These are phyloP conservation scores for Aspergillus nanangensis DNA, from an alignment of 495 filamentous ascomycete genomes.

Conservation along the genomic window DNA sequence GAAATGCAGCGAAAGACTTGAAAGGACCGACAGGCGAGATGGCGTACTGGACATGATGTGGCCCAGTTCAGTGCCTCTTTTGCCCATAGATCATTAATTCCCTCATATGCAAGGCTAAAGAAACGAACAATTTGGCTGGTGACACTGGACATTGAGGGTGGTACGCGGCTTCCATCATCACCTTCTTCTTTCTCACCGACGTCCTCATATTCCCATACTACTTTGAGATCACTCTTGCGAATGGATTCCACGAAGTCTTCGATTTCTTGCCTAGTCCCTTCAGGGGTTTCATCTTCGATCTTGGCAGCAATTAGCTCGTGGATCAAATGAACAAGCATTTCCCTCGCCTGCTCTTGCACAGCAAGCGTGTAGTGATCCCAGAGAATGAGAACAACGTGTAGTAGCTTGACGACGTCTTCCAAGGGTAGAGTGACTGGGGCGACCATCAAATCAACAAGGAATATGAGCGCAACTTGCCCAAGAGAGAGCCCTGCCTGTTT, in stretches of 20 bases:
- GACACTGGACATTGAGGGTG: constrained; percentile 77
- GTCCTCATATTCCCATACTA: constrained; percentile 93
- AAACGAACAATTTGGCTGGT: constrained; percentile 76
- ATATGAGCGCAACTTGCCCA: constrained; percentile 87
- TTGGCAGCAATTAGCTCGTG: constrained; percentile 93
- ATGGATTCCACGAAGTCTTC: constrained; percentile 90
- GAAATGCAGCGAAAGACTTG: constrained; percentile 95
- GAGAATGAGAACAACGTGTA: constrained; percentile 88
- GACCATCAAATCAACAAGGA: constrained; percentile 94
- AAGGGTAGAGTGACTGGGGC: constrained; percentile 73
- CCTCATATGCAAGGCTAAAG: constrained; percentile 80
- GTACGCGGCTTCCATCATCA: constrained; percentile 73
- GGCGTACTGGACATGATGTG: constrained; percentile 91
- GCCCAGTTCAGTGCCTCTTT: constrained; percentile 90
- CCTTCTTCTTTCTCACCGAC: constrained; percentile 68
- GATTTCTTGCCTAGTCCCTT: constrained; percentile 64
- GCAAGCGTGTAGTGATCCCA: constrained; percentile 97
- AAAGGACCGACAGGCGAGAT: constrained; percentile 93
- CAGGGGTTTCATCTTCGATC: constrained; percentile 67
- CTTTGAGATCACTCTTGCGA: constrained; percentile 74
- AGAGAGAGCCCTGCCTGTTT: constrained; percentile 89
- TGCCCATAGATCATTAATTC: constrained; percentile 84
- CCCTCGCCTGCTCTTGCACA: constrained; percentile 92
- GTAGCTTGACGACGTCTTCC: constrained; percentile 74
- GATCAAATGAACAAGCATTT: constrained; percentile 97